These are phyloP conservation scores for Exobasidium cylindrosporum DNA, from an alignment of 1,284 basidiomycete genomes.

Conservation along the genomic window DNA sequence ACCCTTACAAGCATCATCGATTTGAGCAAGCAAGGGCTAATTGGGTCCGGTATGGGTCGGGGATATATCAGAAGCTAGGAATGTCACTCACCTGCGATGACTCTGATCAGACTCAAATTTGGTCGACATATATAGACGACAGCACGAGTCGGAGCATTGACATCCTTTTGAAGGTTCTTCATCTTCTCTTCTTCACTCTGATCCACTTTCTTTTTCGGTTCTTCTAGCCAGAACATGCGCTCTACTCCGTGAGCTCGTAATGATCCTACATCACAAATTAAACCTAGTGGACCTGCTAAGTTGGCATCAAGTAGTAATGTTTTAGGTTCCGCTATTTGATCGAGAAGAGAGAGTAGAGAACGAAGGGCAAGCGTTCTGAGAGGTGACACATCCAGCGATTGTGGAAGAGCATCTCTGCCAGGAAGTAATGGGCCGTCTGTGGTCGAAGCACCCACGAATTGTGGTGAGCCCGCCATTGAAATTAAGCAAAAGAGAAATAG, in stretches of 20 bases:
- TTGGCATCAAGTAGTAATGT: conserved; percentile 87
- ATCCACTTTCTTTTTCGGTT: conserved; percentile 8
- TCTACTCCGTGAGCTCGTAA: conserved; percentile 98
- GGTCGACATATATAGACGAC: conserved; percentile 92
- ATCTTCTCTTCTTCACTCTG: conserved; percentile 4
- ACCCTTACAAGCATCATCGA: conserved; percentile 22
- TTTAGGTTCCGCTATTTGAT: conserved; percentile 62
- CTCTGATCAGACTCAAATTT: conserved; percentile 76
- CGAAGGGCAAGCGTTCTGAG: conserved; percentile 11
- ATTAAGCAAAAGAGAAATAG: too few relatives aligned
- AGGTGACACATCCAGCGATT: conserved; percentile 8
- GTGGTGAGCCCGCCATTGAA: neutral
- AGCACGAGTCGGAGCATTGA: conserved; percentile 75
- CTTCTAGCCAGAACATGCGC: conserved; percentile 98
- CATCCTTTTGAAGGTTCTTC: conserved; percentile 17
- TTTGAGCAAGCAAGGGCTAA: conserved; percentile 17
- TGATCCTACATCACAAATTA: conserved; percentile 85
- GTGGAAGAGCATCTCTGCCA: neutral
- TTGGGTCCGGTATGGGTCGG: conserved; percentile 12
- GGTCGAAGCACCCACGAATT: neutral
- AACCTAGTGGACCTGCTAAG: conserved; percentile 84
- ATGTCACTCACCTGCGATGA: conserved; percentile 76
- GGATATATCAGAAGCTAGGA: too few relatives aligned
- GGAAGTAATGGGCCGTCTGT: neutral
- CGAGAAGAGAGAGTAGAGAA: conserved; percentile 28